phyloP scores from a whole-genome alignment of 148 eudicot species.

The Pouteria glomerata region DNA sequence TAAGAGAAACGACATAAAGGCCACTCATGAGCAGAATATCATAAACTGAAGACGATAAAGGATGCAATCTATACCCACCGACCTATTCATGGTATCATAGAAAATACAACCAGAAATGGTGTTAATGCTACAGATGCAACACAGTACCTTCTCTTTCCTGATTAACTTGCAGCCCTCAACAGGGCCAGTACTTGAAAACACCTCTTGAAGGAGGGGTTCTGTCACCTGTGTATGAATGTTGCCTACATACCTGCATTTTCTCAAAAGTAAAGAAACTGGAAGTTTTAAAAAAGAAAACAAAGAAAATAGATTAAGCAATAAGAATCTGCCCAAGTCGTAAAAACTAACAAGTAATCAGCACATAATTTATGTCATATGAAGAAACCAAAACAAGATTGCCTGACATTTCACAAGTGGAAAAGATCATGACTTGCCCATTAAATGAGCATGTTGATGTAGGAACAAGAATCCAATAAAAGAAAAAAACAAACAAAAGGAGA shows the following conservation, averaged over 20 bases:
- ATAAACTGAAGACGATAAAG: too few relatives aligned
- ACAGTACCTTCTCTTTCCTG: conserved; percentile 82
- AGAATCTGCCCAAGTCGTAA: conserved; percentile 22
- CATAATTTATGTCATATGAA: neutral
- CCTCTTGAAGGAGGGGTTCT: conserved; percentile 93
- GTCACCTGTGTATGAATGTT: conserved; percentile 97
- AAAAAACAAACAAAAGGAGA: neutral
- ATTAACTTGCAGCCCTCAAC: conserved; percentile 95
- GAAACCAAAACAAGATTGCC: conserved; percentile 1
- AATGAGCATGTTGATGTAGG: neutral
- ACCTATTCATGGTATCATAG: too few relatives aligned
- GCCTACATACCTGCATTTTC: conserved; percentile 93
- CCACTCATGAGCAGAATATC: neutral
- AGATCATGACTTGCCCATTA: neutral
- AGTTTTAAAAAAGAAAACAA: conserved; percentile 37
- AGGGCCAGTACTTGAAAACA: conserved; percentile 82
- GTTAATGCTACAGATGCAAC: conserved; percentile 6
- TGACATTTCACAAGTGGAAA: neutral
- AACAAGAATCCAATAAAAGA: conserved; percentile 12
- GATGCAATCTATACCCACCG: too few relatives aligned
- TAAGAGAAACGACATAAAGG: conserved; percentile 10
- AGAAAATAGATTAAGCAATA: conserved; percentile 22
- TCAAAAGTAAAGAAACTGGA: conserved; percentile 56
- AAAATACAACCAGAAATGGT: neutral
- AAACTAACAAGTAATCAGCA: neutral